phyloP scores from a whole-genome alignment of 2,329 filamentous ascomycete species.

The Stachybotrys elegans region DNA sequence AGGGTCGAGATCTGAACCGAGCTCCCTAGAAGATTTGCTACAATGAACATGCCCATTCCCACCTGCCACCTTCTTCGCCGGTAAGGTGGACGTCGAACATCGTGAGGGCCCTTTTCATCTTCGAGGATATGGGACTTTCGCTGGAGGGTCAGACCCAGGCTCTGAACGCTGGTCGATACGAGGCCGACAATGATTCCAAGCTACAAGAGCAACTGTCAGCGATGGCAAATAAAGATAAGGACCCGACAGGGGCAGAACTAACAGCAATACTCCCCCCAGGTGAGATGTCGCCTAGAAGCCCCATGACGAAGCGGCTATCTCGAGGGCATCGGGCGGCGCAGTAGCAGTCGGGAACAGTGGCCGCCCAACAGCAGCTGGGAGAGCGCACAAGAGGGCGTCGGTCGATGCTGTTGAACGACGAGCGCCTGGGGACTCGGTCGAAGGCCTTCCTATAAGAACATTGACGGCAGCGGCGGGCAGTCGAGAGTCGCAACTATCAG shows the following conservation, averaged over 20 bases:
- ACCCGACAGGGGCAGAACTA: constrained; percentile 31
- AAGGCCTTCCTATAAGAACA: too few species aligned
- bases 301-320: constrained; percentile 51
- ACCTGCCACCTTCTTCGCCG: constrained; percentile 90
- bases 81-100: constrained; percentile 80
- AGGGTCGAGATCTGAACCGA: constrained; percentile 97
- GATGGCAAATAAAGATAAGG: constrained; percentile 67
- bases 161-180: constrained; percentile 90
- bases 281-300: constrained; percentile 69
- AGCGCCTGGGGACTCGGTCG: neutral
- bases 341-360: constrained; percentile 21
- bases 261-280: constrained; percentile 74
- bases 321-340: constrained; percentile 44
- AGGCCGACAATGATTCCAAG: constrained; percentile 91
- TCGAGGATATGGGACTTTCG: constrained; percentile 97
- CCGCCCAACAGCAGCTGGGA: constrained; percentile 13
- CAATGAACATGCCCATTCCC: constrained; percentile 95
- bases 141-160: constrained; percentile 89
- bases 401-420: neutral
- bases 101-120: constrained; percentile 80
- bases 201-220: constrained; percentile 38
- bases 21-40: constrained; percentile 90
- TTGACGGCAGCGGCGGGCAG: constrained; percentile 19
- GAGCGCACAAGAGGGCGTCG: neutral
- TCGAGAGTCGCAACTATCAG: too few species aligned